Evolutionary conservation across 2,329 filamentous ascomycete species (phyloP).

Genomic region (Aspergillus phoenicis): DNA sequence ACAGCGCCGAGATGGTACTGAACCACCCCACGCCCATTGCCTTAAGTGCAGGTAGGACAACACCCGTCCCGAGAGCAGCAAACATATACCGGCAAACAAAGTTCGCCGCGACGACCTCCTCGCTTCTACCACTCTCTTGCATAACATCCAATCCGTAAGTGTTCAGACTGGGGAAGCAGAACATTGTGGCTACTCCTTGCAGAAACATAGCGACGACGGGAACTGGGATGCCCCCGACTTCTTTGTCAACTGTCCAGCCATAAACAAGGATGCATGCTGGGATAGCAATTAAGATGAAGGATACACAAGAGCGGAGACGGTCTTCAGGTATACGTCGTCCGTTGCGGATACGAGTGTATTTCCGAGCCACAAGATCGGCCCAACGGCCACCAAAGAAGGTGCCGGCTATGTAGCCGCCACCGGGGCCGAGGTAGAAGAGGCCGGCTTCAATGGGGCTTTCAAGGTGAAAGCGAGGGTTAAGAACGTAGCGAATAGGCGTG

Average conservation of each 20-base stretch:
- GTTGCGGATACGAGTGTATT: constrained; percentile 61
- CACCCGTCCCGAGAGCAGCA: constrained; percentile 69
- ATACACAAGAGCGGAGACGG: constrained; percentile 61
- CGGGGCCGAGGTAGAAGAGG: constrained; percentile 74
- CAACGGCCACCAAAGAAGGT: constrained; percentile 73
- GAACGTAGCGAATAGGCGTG: constrained; percentile 70
- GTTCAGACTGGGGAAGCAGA: constrained; percentile 75
- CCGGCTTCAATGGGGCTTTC: constrained; percentile 67
- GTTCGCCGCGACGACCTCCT: constrained; percentile 78
- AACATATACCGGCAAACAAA: constrained; percentile 78
- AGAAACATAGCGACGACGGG: constrained; percentile 74
- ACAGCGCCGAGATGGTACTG: constrained; percentile 66
- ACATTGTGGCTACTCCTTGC: constrained; percentile 73
- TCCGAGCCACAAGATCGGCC: constrained; percentile 67
- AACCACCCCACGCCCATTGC: constrained; percentile 80
- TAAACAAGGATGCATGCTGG: constrained; percentile 69
- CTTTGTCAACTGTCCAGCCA: constrained; percentile 64
- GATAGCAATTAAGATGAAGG: constrained; percentile 60
- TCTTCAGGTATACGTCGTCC: constrained; percentile 69
- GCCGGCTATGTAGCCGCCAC: constrained; percentile 68
- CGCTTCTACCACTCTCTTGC: constrained; percentile 60
- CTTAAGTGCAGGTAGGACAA: constrained; percentile 73
- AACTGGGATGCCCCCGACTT: constrained; percentile 56
- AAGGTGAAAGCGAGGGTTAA: constrained; percentile 73
- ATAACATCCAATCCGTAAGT: constrained; percentile 84